Conservation (phyloP, 2,329 filamentous ascomycete species). For the Cercospora canescens region DNA sequence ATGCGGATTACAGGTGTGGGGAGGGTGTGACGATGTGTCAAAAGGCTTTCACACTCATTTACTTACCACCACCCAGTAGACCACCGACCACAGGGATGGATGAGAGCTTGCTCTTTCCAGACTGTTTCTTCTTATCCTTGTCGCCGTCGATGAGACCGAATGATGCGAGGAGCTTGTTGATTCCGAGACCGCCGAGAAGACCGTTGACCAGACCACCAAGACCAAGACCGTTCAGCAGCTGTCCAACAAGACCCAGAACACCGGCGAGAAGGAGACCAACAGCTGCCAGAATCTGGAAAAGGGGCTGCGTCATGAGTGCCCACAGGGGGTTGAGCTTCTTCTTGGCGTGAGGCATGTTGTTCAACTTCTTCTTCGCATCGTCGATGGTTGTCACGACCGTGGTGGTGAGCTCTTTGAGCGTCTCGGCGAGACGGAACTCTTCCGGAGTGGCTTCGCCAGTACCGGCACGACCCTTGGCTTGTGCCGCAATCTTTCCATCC, state of each 20-base stretch:
- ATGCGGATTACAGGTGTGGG: conserved; percentile 17
- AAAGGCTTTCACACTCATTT: conserved; percentile 20
- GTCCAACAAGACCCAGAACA: conserved; percentile 81
- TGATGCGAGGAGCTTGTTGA: conserved; percentile 72
- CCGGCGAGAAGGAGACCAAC: conserved; percentile 81
- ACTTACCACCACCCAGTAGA: conserved; percentile 46
- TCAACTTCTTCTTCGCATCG: conserved; percentile 81
- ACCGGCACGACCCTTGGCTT: conserved; percentile 78
- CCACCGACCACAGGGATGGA: conserved; percentile 50
- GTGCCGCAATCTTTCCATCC: conserved; percentile 79
- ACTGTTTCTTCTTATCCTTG: conserved; percentile 46
- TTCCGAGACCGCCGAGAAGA: conserved; percentile 72
- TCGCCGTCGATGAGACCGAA: conserved; percentile 63
- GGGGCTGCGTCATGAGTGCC: conserved; percentile 76
- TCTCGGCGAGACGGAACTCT: conserved; percentile 80
- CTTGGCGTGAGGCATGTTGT: conserved; percentile 91
- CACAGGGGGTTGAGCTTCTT: conserved; percentile 92
- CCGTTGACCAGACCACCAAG: conserved; percentile 79
- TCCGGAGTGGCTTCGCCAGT: conserved; percentile 76
- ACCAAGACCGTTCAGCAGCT: conserved; percentile 76
- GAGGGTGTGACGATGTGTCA: conserved; percentile 6
- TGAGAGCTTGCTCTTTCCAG: conserved; percentile 32
- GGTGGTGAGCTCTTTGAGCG: conserved; percentile 81
- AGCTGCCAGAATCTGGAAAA: conserved; percentile 89
- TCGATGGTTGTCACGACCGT: conserved; percentile 82